Percentiles rank a stretch among this genome's conserved stretches.
These are phyloP conservation scores for Cardiosporidium cionae DNA, from an alignment of 169 alveolate genomes.

Conservation along the genomic window DNA sequence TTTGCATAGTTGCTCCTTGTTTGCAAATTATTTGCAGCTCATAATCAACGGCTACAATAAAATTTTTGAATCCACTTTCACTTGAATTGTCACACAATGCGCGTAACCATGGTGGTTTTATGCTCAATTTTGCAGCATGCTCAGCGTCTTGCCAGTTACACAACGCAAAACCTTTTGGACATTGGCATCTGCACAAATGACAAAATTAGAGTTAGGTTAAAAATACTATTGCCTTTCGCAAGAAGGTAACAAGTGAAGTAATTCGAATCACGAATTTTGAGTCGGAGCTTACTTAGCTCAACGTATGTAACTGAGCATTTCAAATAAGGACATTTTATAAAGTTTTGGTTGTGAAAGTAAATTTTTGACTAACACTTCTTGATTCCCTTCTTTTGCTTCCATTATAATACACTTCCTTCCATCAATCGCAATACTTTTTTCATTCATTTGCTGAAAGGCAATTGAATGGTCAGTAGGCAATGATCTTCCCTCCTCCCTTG, in stretches of 20 bases:
- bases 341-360: too few relatives aligned
- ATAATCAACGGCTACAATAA: constrained; percentile 1
- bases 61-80: neutral
- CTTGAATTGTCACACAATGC: neutral
- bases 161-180: constrained; percentile 10
- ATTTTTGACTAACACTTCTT: neutral
- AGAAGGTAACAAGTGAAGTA: too few relatives aligned
- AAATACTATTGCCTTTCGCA: too few relatives aligned
- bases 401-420: neutral
- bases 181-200: constrained; percentile 13
- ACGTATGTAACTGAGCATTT: too few relatives aligned
- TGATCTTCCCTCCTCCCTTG: too few relatives aligned
- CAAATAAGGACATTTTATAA: too few relatives aligned
- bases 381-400: neutral
- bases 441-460: too few relatives aligned
- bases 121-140: neutral
- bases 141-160: constrained; percentile 14
- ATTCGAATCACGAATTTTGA: too few relatives aligned
- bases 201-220: too few relatives aligned
- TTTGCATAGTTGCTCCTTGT: neutral
- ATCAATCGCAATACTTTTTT: too few relatives aligned
- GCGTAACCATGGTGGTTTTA: constrained; percentile 1
- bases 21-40: neutral
- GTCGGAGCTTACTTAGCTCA: too few relatives aligned
- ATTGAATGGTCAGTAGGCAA: too few relatives aligned